Evolutionary conservation across 2,329 filamentous ascomycete genomes (phyloP).

Genomic region (Talaromyces sp.): DNA sequence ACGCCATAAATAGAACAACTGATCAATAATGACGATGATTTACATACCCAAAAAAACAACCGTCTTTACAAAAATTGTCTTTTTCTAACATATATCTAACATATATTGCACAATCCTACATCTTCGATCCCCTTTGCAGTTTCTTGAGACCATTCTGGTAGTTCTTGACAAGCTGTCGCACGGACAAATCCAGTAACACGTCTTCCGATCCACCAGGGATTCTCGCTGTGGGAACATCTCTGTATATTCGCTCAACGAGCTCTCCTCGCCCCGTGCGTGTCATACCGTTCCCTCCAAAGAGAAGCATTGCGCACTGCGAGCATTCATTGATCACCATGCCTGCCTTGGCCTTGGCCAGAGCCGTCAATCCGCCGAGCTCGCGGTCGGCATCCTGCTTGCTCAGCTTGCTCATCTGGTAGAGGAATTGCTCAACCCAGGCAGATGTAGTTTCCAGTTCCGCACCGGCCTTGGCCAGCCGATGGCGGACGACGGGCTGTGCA

Average conservation of each 20-base stretch:
- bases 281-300: constrained; percentile 71
- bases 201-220: constrained; percentile 69
- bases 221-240: constrained; percentile 57
- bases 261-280: constrained; percentile 66
- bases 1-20: neutral
- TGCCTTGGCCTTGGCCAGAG: constrained; percentile 65
- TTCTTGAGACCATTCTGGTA: constrained; percentile 40
- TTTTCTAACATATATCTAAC: neutral
- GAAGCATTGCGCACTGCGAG: constrained; percentile 61
- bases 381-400: constrained; percentile 40
- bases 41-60: neutral
- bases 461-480: constrained; percentile 66
- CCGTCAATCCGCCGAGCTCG: constrained; percentile 65
- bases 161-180: constrained; percentile 66
- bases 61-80: neutral
- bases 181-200: constrained; percentile 64
- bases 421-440: constrained; percentile 68
- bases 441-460: constrained; percentile 63
- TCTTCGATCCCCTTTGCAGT: constrained; percentile 17
- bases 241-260: constrained; percentile 62
- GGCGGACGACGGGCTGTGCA: constrained; percentile 68
- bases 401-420: constrained; percentile 62
- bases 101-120: constrained; percentile 11
- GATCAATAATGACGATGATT: neutral
- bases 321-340: constrained; percentile 69